Base-by-base conservation (phyloP, 1,284 basidiomycete species). In the Ceratobasidium sp. region DNA sequence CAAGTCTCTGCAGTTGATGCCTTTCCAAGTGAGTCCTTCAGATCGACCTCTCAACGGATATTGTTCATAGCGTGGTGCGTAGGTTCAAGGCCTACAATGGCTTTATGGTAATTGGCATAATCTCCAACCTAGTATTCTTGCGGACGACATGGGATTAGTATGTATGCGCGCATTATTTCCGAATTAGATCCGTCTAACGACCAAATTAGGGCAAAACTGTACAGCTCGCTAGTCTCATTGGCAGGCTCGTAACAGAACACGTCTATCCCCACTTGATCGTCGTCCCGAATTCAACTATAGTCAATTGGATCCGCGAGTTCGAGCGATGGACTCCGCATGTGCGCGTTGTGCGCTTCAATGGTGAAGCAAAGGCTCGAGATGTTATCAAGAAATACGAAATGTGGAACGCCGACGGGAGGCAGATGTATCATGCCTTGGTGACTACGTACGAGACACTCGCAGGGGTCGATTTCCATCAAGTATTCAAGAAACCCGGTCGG, bases 91-190 rank as follows among this genome's bases (percentile, higher is more conserved):
- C 4, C 87, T 98, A 71, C 95, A 95, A 72, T 98, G 95, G 94
- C 82, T 98, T 30, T 86, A 87, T 71, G 84, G 88, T 74, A 95
- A 96, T 73, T 95, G 94, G 90, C 92, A 88, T 85, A 88, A 86
- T 73, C 82, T 84, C 50, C 92, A 95, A 72, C 87, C 89, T 42
- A 95, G 91, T 73, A 98, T 98, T 73, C 83, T 98, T n/a, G 95
- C 95, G 1, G 96, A 99, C 75, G 96, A 98, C 78, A 98, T 99
- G 96, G 95, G 93, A 62, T 78, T 95, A 73, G 90, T 90, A 77
- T 70, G 85, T 77, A 39, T 13, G 46, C n/a, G 11, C 56, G 58
- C 30, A 21, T 13, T n/a, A 4, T 49, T 46, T 5, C 49, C 53
- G 19, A 8, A 25, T 21, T 36, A 21, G 36, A 60, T 58, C 30